Conservation (phyloP, 2,329 filamentous ascomycete genomes). For the Penicillium janthinellum region DNA sequence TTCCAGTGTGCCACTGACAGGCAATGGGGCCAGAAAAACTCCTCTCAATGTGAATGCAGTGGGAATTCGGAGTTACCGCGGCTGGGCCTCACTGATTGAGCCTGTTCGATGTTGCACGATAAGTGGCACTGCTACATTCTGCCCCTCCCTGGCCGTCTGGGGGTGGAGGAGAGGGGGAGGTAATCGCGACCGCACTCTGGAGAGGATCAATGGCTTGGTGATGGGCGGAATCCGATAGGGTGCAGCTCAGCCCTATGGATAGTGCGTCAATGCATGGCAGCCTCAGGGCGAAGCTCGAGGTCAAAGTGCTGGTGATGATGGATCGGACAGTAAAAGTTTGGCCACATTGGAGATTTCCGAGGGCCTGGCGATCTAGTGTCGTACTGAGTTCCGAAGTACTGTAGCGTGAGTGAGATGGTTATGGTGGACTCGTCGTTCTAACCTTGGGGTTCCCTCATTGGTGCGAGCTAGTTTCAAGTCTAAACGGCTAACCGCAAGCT, state of each 20-base stretch:
- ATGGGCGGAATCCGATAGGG: background rate
- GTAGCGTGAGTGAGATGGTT: background rate
- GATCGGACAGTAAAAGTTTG: background rate
- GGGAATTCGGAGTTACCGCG: background rate
- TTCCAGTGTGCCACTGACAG: no score
- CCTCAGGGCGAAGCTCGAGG: background rate
- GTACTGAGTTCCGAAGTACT: background rate
- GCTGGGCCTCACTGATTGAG: background rate
- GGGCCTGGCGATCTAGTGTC: background rate
- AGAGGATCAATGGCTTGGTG: background rate
- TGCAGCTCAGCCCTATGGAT: background rate
- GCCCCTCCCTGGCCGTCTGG: background rate
- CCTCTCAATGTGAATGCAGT: background rate
- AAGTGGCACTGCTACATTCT: background rate
- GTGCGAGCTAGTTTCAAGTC: constrained; percentile 11
- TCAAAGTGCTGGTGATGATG: background rate
- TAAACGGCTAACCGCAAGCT: background rate
- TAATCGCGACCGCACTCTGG: background rate
- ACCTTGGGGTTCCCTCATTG: constrained; percentile 7
- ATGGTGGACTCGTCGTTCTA: background rate
- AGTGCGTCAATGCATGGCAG: background rate
- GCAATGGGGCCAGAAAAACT: background rate
- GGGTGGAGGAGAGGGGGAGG: background rate
- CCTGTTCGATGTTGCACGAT: background rate
- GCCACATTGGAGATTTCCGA: background rate